Percentiles rank a stretch among this genome's conserved stretches.
These are phyloP conservation scores for Pythium rishiriense DNA, from an alignment of 352 stramenopile genomes.

Conservation along the genomic window DNA sequence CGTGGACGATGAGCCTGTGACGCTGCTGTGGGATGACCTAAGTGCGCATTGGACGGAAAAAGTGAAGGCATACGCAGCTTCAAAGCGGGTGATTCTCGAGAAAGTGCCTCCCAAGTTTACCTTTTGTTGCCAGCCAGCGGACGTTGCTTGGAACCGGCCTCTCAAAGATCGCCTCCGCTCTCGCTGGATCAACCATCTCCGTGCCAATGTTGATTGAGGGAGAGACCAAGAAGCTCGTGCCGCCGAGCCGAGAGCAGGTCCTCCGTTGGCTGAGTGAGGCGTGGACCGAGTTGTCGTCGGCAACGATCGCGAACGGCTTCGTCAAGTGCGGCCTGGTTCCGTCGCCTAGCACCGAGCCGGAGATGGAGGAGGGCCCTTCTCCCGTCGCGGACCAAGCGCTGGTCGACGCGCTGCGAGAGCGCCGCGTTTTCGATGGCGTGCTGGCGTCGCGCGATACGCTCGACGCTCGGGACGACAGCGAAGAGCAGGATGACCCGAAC, in stretches of 20 bases:
- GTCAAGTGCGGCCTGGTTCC: neutral
- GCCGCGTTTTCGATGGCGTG: neutral
- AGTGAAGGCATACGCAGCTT: constrained; percentile 5
- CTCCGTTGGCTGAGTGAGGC: neutral
- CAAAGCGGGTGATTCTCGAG: constrained; percentile 5
- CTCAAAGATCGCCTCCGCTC: constrained; percentile 6
- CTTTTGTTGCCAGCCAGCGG: constrained; percentile 11
- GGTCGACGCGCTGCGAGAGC: neutral
- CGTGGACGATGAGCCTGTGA: constrained; percentile 1
- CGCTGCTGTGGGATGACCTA: constrained; percentile 10
- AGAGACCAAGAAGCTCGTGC: neutral
- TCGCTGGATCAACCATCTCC: constrained; percentile 1
- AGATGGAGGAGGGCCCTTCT: neutral
- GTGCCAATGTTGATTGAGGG: neutral
- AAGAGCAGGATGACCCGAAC: constrained; percentile 2
- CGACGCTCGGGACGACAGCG: neutral
- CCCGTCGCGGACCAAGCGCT: neutral
- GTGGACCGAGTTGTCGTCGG: neutral
- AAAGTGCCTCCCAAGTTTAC: constrained; percentile 6
- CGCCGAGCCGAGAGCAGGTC: neutral
- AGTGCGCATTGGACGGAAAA: constrained; percentile 8
- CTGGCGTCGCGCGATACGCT: constrained; percentile 1
- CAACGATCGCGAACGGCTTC: constrained; percentile 1
- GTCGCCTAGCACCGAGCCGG: neutral
- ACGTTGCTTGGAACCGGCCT: constrained; percentile 8